phyloP scores from a whole-genome alignment of 495 filamentous ascomycete genomes.

The Letharia columbiana region DNA sequence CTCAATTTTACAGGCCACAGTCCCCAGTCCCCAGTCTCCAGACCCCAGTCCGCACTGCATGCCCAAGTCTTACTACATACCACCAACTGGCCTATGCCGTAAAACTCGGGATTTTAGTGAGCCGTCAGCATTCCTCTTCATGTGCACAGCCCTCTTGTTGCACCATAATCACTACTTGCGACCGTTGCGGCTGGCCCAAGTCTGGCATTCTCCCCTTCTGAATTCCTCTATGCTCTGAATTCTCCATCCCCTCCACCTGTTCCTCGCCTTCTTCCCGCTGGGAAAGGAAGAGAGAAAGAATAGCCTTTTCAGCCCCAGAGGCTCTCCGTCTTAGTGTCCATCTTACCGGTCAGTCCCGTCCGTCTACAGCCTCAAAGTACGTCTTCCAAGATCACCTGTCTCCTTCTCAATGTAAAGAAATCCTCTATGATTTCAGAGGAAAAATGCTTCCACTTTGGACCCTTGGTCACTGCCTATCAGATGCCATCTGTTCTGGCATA shows the following conservation, averaged over 20 bases:
- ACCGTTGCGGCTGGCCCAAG: neutral
- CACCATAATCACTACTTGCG: conserved; percentile 7
- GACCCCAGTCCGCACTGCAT: neutral
- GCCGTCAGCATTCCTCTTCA: conserved; percentile 9
- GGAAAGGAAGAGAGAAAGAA: conserved; percentile 1
- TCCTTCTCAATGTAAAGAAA: neutral
- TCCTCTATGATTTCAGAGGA: neutral
- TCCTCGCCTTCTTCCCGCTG: neutral
- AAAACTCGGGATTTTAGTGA: conserved; percentile 6
- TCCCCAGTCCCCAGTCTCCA: neutral
- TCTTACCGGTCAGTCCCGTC: conserved; percentile 7
- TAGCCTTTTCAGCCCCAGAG: conserved; percentile 9
- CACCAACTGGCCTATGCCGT: conserved; percentile 3
- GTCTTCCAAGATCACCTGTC: neutral
- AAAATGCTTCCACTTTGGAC: neutral
- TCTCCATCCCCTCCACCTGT: neutral
- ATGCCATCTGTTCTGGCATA: neutral
- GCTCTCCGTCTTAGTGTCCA: conserved; percentile 7
- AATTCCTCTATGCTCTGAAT: neutral
- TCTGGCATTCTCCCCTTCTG: neutral
- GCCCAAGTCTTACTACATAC: neutral
- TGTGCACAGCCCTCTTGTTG: conserved; percentile 5
- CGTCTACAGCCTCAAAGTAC: conserved; percentile 6
- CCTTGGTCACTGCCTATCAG: neutral
- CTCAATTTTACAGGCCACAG: neutral